Evolutionary conservation across 1,139 yeast genomes (phyloP), one percentile per base, ranked within the genome.

Genomic region (Scheffersomyces insectosa): DNA sequence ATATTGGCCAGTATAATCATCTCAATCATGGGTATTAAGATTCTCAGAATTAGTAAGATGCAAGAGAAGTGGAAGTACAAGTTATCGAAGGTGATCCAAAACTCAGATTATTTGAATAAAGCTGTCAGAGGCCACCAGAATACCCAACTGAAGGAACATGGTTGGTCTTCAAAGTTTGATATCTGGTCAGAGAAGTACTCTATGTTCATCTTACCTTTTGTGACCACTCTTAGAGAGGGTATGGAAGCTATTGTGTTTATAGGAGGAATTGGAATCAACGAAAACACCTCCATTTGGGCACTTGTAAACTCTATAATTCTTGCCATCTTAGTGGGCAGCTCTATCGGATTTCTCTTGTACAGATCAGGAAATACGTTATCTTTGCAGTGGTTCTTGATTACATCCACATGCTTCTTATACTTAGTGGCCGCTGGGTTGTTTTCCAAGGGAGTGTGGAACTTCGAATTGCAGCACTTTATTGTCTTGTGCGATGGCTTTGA

Each of bases 31-130:
- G 79, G 78, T 1, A 52, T 71, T 15, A 71, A 72, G 43, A 69
- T 73, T 11, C 59, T 73, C 29, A 56, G 78, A 31, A 75, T 73
- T 20, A 70, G 62, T 44, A 84, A 86, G 59, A 81, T 89, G 89
- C 88, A 88, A 66, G 82, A 81, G 48, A 89, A 89, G 65, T 90
- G 97, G 97, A 80, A 86, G 56, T 67, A 79, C 44, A 88, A 87
- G 63, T 75, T 88, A 35, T 43, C 56, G 15, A 30, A 35, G 5
- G 28, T 50, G 3, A 39, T 53, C 10, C 33, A 35, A 11, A 42
- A 39, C 12, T 44, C 44, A 3, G 42, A 49, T 20, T 40, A 46
- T 3, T 37, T 48, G 36, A 44, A 40, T 15, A 42, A 32, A n/a
- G 49, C 51, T 6, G 28, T 32, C 9, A 33, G 33, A 12, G 38